Base-by-base conservation (phyloP, 1,284 basidiomycete genomes). In the Cryptococcus neoformans region DNA sequence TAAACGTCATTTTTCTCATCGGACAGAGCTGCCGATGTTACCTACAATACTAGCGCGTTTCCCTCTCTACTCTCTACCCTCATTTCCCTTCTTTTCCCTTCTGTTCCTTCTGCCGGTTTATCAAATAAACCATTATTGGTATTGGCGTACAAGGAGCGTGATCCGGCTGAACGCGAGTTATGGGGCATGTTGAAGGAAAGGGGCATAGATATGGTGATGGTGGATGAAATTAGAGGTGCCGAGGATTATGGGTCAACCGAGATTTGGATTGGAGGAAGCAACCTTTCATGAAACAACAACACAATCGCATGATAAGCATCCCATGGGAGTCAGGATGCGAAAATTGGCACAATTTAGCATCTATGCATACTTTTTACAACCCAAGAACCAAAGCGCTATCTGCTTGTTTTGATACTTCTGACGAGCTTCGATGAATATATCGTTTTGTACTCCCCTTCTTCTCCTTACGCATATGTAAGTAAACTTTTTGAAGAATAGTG, bases 41-140 rank as follows among this genome's bases (percentile, higher is more conserved):
- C 90, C 0, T 93, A 93, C 79, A 93, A 93, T 76, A 90, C 88
- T 0, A 78, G 85, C 0, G 89, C 89, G 1, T 94, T 93, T 75
- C 83, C 87, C 6, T 57, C 63, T 0, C 68, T 78, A 9, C 56
- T 76, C 8, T 53, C 44, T 6, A 77, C 77, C 3, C 62, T 78
- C 2, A 55, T 55, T 14, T 40, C 60, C 1, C 64, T 77, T 2
- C 63, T 78, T 7, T 9, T 39, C 16, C 46, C 55, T 10, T 21
- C 47, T 12, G 21, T 14, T 6, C 9, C 17, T 35, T 34, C 38
- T 11, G 7, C 57, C 0, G 4, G 54, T 11, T 28, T 28, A 28
- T 4, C 28, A 28, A 28, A 28, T 28, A 17, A 38, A n/a, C 67
- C 71, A 2, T 54, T 62, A 0, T 54, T 92, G 3, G 63, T 92